Evolutionary conservation across 2,329 filamentous ascomycete genomes (phyloP), one percentile per base, ranked within the genome.

Genomic region (Huntiella decipiens): DNA sequence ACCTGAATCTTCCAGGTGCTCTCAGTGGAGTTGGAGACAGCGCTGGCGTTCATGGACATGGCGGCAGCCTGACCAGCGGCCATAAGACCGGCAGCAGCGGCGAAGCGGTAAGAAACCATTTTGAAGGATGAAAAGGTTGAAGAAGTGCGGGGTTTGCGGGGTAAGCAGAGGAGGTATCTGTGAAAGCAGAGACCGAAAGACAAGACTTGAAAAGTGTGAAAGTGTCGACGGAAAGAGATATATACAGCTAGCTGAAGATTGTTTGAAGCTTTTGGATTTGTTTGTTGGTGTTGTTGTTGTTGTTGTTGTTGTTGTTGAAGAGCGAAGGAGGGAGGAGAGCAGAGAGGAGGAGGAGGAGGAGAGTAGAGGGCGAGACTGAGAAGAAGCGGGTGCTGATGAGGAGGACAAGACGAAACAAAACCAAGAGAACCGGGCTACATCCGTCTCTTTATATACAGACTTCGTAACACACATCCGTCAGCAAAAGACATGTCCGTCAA

Each of bases 71-170:
- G 48, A 22, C 47, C 47, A 15, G 46, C 15, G 32, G 50, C 51
- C 34, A 36, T n/a, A 34, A 52, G 33, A 19, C 46, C 10, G 22
- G 43, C 43, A 5, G 49, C 43, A 12, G 44, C 10, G 11, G 45
- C 31, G 12, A 43, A 28, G 19, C 44, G 37, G n/a, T 48, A 35
- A 13, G 44, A 38, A 17, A 49, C 50, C 51, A 52, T 52, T 43
- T 48, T 53, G 28, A 59, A 46, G 31, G n/a, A 31, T 6, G 19
- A 28, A 45, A 17, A n/a, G 16, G 33, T 11, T 17, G n/a, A 45
- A 42, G 36, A n/a, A 15, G 16, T 19, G 7, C n/a, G 16, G 12
- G n/a, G 15, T 8, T 28, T 17, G 17, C 7, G 15, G 12, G 19
- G 34, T 10, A 34, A 35, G 41, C 31, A 19, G 19, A 33, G 38